phyloP scores from a whole-genome alignment of 1,284 basidiomycete genomes.

The Tetrapyrgos nigripes region DNA sequence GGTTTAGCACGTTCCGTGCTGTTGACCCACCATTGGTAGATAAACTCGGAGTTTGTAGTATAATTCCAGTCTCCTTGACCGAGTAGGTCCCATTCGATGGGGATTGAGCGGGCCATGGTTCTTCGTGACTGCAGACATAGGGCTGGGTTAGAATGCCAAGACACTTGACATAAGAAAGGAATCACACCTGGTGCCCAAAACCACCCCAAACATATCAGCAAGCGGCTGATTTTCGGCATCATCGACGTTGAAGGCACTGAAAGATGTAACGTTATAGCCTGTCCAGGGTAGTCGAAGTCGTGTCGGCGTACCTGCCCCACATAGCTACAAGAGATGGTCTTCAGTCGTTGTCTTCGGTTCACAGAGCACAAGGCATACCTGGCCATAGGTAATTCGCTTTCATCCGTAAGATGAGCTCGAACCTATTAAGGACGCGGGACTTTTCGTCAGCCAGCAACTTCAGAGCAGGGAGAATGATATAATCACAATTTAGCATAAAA shows the following conservation, averaged over 20 bases:
- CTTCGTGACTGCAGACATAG: conserved; percentile 58
- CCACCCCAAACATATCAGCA: conserved; percentile 72
- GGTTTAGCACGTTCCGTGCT: conserved; percentile 62
- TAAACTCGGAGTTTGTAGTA: conserved; percentile 52
- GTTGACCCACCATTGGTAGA: conserved; percentile 65
- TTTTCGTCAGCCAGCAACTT: not conserved
- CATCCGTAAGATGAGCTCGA: conserved; percentile 70
- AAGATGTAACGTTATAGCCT: not conserved
- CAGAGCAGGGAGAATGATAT: not conserved
- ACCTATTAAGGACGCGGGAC: conserved; percentile 39
- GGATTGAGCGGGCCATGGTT: conserved; percentile 69
- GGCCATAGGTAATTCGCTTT: conserved; percentile 79
- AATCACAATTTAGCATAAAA: conserved; percentile 40
- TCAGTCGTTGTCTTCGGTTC: not conserved
- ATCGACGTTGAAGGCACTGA: conserved; percentile 70
- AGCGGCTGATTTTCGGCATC: conserved; percentile 68
- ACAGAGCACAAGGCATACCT: conserved; percentile 35
- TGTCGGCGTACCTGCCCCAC: conserved; percentile 45
- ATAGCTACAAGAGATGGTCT: conserved; percentile 38
- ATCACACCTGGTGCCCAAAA: conserved; percentile 66
- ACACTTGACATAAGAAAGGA: not conserved
- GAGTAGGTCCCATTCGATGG: conserved; percentile 64
- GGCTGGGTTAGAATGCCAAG: not conserved
- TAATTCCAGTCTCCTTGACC: conserved; percentile 70
- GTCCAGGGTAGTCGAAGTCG: not conserved